A percentile compares a stretch with the other conserved stretches of the same genome.
phyloP scores from a whole-genome alignment of 192 early-diverging fungal genomes.

The Kickxella alabastrina region DNA sequence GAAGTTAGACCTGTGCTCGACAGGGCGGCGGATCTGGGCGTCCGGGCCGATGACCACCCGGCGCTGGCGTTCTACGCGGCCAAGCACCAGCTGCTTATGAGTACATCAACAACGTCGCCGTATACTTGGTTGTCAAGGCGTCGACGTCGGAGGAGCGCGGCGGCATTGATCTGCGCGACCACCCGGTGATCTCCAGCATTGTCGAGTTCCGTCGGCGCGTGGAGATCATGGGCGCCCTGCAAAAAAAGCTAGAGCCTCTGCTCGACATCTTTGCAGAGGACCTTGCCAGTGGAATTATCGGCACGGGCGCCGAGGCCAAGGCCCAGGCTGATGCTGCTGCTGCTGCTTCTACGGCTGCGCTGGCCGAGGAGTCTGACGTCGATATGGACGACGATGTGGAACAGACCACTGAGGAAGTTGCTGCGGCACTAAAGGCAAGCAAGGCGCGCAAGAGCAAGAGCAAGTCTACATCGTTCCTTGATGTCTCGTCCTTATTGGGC shows the following conservation, averaged over 20 bases:
- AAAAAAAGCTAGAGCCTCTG: slow-evolving; percentile 54
- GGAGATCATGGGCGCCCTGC: slow-evolving; percentile 63
- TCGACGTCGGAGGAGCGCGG: slow-evolving; percentile 51
- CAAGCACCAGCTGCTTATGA: slow-evolving; percentile 56
- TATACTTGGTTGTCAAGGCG: slow-evolving; percentile 73
- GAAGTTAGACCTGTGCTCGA: slow-evolving; percentile 30
- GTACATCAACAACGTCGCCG: slow-evolving; percentile 88
- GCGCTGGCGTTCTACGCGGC: slow-evolving; percentile 48
- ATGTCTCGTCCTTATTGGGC: slow-evolving; percentile 3
- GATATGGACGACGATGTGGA: slow-evolving; percentile 18
- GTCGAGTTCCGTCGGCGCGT: slow-evolving; percentile 70
- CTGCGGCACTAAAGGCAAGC: slow-evolving; percentile 3
- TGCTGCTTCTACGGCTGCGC: no score
- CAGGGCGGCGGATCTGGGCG: slow-evolving; percentile 18
- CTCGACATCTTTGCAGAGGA: slow-evolving; percentile 53
- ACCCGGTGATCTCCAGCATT: slow-evolving; percentile 83
- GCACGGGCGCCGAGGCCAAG: slow-evolving; percentile 21
- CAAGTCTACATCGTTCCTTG: neutral
- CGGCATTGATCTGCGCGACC: slow-evolving; percentile 58
- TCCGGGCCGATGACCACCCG: slow-evolving; percentile 35
- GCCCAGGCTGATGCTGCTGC: neutral
- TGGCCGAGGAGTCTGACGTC: slow-evolving; percentile 12
- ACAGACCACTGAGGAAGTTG: neutral
- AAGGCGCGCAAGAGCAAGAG: slow-evolving; percentile 7
- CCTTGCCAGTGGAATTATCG: slow-evolving; percentile 45